Evolutionary conservation across 371 early-diverging fungal genomes (phyloP).

Genomic region (Mucor sp.): DNA sequence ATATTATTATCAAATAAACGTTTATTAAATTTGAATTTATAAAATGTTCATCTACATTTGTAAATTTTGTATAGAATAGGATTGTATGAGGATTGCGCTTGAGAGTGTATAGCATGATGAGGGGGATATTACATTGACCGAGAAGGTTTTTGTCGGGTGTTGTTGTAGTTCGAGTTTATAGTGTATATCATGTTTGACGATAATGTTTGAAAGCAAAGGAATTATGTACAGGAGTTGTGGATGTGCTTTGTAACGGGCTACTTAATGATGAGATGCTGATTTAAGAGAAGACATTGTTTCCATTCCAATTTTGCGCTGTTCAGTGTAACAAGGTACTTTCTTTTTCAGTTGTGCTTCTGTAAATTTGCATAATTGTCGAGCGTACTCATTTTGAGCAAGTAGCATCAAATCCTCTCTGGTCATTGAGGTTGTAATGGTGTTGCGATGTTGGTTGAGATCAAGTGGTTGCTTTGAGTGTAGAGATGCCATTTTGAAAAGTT

Average conservation of each 20-base stretch:
- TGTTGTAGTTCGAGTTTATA: not conserved
- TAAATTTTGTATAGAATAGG: not conserved
- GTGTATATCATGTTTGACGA: not conserved
- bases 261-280: constrained; percentile 1
- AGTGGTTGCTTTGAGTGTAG: constrained; percentile 7
- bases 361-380: constrained; percentile 40
- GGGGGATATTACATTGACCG: not conserved
- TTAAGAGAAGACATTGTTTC: constrained; percentile 7
- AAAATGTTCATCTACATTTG: not conserved
- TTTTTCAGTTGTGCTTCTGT: constrained; percentile 39
- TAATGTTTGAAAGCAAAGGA: not conserved
- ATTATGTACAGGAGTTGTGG: constrained; percentile 3
- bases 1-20: not conserved
- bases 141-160: not conserved
- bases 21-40: not conserved
- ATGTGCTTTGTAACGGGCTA: not conserved
- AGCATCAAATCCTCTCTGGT: constrained; percentile 34
- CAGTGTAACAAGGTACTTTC: constrained; percentile 33
- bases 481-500: constrained; percentile 6
- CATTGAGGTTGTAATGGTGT: constrained; percentile 8
- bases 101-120: not conserved
- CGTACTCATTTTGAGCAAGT: constrained; percentile 45
- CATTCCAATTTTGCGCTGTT: constrained; percentile 8
- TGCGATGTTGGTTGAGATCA: not conserved
- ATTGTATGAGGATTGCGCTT: not conserved